Percentiles rank a stretch among this genome's conserved stretches.
phyloP scores from a whole-genome alignment of 805 yeast genomes.

The Naumovozyma castellii region DNA sequence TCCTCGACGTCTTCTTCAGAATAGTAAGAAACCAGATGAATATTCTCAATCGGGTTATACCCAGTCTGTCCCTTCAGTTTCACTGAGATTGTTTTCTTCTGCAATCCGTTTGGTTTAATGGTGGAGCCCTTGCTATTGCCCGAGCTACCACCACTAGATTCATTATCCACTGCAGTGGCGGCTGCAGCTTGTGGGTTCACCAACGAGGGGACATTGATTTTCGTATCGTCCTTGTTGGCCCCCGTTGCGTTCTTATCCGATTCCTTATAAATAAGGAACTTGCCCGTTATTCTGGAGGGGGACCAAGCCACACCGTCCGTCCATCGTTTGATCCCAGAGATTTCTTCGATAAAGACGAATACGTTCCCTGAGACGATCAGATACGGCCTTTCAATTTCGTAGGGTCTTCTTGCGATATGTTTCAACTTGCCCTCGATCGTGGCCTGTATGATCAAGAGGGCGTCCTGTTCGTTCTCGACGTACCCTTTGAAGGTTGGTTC shows the following conservation, averaged over 20 bases:
- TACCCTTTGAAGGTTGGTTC: conserved; percentile 65
- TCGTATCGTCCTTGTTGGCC: not conserved
- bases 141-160: too few relatives aligned
- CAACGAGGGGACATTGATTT: conserved; percentile 2
- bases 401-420: conserved; percentile 69
- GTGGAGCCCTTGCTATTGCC: not conserved
- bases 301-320: conserved; percentile 95
- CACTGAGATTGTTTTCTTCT: conserved; percentile 73
- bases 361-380: conserved; percentile 70
- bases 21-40: conserved; percentile 73
- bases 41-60: conserved; percentile 20
- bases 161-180: not conserved
- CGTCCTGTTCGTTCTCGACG: conserved; percentile 75
- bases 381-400: conserved; percentile 59
- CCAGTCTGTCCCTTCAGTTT: conserved; percentile 37
- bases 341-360: conserved; percentile 76
- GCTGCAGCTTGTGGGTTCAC: not conserved
- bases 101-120: conserved; percentile 42
- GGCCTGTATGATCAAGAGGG: conserved; percentile 74
- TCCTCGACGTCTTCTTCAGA: conserved; percentile 60
- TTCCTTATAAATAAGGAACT: conserved; percentile 78
- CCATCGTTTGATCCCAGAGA: conserved; percentile 84
- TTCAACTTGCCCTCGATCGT: conserved; percentile 50
- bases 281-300: conserved; percentile 78
- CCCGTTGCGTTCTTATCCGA: conserved; percentile 9